Evolutionary conservation across 768 basidiomycete genomes (phyloP), one percentile per base, ranked within the genome.

Genomic region (Mrakia gelida): DNA sequence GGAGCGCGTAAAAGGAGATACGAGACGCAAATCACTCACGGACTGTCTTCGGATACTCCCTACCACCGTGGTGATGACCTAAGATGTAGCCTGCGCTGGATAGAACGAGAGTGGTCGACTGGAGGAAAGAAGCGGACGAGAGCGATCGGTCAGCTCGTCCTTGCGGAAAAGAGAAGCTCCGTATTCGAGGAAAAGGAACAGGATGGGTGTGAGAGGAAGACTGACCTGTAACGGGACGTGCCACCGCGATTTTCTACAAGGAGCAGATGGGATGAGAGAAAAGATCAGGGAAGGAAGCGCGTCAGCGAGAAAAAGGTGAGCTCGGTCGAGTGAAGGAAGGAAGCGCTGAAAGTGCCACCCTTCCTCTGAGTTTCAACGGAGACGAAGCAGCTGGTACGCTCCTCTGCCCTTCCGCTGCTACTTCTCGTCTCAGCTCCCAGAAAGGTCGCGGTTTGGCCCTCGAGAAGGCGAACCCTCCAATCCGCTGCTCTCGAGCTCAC

Each of bases 41-140:
- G 0, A 89, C 89, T 7, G 92, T 91, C 41, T 87, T 86, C 1
- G 89, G 88, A 81, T 96, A 98, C 77, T 87, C 84, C 34, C 95
- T 88, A 0, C 95, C 95, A 49, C 88, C 86, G 82, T 98, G 95
- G n/a, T 90, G 86, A 81, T 96, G 95, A 0, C 95, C 78, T 3
- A 79, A 30, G 43, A 75, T 67, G n/a, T 71, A 79, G 34, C 78
- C 78, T 6, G 73, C 59, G 38, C 68, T 70, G 5, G 74, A 75
- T 16, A 79, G 65, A 15, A 38, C 21, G 38, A 77, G 52, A 9
- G 68, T 52, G 0, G 34, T 38, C 0, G 76, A 23, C 70, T 77
- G 43, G 23, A 23, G 16, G 34, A 11, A 4, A 9, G 26, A 21
- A 41, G n/a, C 38, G 41, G 16, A 28, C 5, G 38, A 16, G 6